A percentile compares a stretch with the other conserved stretches of the same genome.
Evolutionary conservation across 257 asterid species (phyloP).

Genomic region (Nicotiana paniculata): DNA sequence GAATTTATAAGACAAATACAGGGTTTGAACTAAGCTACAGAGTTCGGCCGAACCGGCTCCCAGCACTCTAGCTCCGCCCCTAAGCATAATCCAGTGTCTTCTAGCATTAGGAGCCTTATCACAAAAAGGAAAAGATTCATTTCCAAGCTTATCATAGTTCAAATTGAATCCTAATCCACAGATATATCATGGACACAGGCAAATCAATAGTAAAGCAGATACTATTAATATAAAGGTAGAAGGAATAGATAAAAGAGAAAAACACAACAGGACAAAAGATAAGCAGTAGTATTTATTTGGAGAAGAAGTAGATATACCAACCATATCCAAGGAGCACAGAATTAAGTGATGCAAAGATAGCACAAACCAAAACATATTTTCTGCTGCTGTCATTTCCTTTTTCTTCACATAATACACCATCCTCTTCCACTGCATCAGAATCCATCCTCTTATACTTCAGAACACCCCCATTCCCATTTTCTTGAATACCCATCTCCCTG

Average conservation of each 20-base stretch:
- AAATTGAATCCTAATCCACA: not conserved
- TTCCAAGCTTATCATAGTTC: not conserved
- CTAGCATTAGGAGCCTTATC: not conserved
- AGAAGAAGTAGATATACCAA: slow-evolving; percentile 13
- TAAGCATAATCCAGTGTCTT: not conserved
- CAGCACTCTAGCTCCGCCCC: too few relatives aligned
- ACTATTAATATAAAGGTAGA: not conserved
- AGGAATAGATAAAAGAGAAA: not conserved
- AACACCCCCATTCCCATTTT: slow-evolving; percentile 23
- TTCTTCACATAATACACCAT: slow-evolving; percentile 13
- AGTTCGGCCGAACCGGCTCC: too few relatives aligned
- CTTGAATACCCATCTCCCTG: slow-evolving; percentile 30
- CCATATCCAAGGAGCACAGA: slow-evolving; percentile 70
- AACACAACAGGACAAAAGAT: not conserved
- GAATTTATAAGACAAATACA: too few relatives aligned
- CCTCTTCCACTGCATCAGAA: slow-evolving; percentile 11
- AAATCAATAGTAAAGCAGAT: not conserved
- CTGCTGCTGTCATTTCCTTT: slow-evolving; percentile 16
- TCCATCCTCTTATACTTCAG: slow-evolving; percentile 27
- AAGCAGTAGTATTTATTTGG: not conserved
- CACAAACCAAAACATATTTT: slow-evolving; percentile 45
- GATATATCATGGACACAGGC: not conserved
- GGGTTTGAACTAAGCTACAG: too few relatives aligned
- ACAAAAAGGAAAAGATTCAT: not conserved
- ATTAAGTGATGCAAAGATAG: slow-evolving; percentile 61